These are phyloP conservation scores for Sarocladium oryzae DNA, from an alignment of 2,329 filamentous ascomycete species.

Conservation along the genomic window DNA sequence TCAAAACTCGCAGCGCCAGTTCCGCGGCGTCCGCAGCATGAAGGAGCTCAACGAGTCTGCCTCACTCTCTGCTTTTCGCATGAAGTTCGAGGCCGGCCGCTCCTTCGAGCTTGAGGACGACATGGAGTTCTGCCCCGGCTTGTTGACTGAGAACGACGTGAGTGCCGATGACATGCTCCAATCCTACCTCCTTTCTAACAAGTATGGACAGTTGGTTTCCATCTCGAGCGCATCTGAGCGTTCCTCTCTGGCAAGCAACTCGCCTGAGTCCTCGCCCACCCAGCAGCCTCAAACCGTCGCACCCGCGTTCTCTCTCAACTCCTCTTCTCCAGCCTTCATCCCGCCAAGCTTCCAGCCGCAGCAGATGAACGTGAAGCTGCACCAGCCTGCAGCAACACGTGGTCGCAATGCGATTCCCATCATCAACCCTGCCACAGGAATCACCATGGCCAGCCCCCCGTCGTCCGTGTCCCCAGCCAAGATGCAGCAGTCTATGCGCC, in stretches of 20 bases:
- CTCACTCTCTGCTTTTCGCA: slow-evolving; percentile 70
- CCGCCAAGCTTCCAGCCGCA: slow-evolving; percentile 61
- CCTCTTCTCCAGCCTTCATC: slow-evolving; percentile 58
- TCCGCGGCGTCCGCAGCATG: slow-evolving; percentile 76
- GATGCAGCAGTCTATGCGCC: slow-evolving; percentile 49
- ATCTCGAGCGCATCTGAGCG: slow-evolving; percentile 92
- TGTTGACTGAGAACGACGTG: slow-evolving; percentile 92
- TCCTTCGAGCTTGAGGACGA: slow-evolving; percentile 97
- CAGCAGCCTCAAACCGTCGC: slow-evolving; percentile 78
- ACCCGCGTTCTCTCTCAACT: slow-evolving; percentile 69
- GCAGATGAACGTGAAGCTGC: slow-evolving; percentile 65
- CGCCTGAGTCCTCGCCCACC: slow-evolving; percentile 83
- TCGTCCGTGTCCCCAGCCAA: slow-evolving; percentile 59
- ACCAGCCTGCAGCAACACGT: slow-evolving; percentile 85
- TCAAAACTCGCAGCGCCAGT: slow-evolving; percentile 81
- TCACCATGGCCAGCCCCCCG: slow-evolving; percentile 82
- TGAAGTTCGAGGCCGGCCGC: slow-evolving; percentile 81
- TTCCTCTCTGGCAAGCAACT: slow-evolving; percentile 90
- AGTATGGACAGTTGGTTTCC: slow-evolving; percentile 64
- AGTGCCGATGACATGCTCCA: slow-evolving; percentile 29
- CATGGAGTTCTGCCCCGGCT: slow-evolving; percentile 86
- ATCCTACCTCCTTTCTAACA: slow-evolving; percentile 8
- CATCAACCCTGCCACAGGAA: slow-evolving; percentile 88
- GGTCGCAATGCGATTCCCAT: slow-evolving; percentile 95
- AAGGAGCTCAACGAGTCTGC: slow-evolving; percentile 80